Conservation (phyloP, 768 basidiomycete genomes). For the Lactarius vividus region DNA sequence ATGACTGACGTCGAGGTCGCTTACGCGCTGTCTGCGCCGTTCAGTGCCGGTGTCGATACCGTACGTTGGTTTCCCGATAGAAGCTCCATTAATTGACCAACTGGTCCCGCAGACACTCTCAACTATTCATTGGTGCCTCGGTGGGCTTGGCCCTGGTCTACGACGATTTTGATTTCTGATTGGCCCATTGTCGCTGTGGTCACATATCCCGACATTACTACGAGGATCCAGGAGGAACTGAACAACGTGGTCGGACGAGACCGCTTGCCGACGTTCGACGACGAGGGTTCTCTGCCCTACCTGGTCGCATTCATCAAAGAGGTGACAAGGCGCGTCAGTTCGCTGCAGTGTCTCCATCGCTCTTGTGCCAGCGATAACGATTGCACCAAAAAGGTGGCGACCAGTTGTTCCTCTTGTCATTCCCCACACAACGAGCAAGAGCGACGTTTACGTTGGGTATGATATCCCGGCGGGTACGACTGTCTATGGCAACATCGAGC, state of each 20-base stretch:
- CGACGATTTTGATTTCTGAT: background rate
- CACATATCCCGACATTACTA: slow-evolving; percentile 21
- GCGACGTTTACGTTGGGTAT: slow-evolving; percentile 16
- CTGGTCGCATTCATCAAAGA: slow-evolving; percentile 26
- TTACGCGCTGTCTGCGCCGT: slow-evolving; percentile 18
- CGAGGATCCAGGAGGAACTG: slow-evolving; percentile 26
- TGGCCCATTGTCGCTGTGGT: slow-evolving; percentile 6
- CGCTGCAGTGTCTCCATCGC: background rate
- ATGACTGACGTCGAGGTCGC: slow-evolving; percentile 15
- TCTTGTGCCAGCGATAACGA: background rate
- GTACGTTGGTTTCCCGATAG: background rate
- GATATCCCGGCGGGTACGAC: slow-evolving; percentile 16
- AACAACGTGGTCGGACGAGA: slow-evolving; percentile 22
- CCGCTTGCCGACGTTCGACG: slow-evolving; percentile 26
- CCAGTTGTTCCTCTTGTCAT: slow-evolving; percentile 15
- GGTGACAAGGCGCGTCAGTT: slow-evolving; percentile 14
- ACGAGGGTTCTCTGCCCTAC: slow-evolving; percentile 23
- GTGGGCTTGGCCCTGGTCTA: background rate
- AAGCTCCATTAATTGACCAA: background rate
- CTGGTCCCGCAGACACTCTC: slow-evolving; percentile 9
- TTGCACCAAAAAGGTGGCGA: slow-evolving; percentile 8
- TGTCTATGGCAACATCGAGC: slow-evolving; percentile 20
- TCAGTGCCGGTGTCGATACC: slow-evolving; percentile 23
- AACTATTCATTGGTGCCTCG: slow-evolving; percentile 4
- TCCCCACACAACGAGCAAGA: slow-evolving; percentile 13